Base-by-base conservation (phyloP, 2,329 filamentous ascomycete genomes). In the Colletotrichum godetiae region DNA sequence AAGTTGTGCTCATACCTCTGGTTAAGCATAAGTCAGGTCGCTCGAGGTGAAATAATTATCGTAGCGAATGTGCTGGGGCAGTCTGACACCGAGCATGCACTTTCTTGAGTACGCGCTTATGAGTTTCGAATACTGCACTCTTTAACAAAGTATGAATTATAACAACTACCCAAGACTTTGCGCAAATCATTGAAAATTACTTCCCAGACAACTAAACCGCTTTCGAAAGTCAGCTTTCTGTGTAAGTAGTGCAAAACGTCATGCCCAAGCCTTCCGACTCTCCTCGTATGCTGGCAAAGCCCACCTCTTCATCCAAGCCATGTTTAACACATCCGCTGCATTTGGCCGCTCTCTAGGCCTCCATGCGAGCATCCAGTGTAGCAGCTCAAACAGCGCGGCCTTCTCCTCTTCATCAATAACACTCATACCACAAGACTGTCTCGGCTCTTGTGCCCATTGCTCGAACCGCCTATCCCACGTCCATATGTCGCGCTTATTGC, bases 361-460 rank as follows among this genome's bases (percentile, higher is more conserved):
- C 75, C 72, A 78, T 52, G 74, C 63, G 13, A 77, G 72, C 76
- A 77, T 76, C 60, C 67, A 66, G 72, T 70, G 52, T 12, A 71
- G 22, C 52, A 72, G 81, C 82, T 15, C 52, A 27, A 76, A 52
- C 10, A 77, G 29, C 53, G 76, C 71, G 42, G 29, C 61, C 42
- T 52, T 33, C 62, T 78, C 75, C 6, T 75, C 74, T 8, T 76
- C 58, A 35, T 5, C 11, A 1, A 78, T 66, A 4, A 58, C 55
- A 2, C 56, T 63, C 68, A 75, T 76, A 11, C 35, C 49, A 11
- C 46, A 53, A 22, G 29, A 67, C 46, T 60, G 68, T 63, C 74
- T 62, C 58, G 74, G 74, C 7, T 73, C 31, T 42, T 78, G 75
- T 15, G 75, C 67, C 74, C 73, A 76, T 53, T 76, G 35, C 61